Evolutionary conservation across 2,329 filamentous ascomycete species (phyloP).

Genomic region (Colletotrichum sp.): DNA sequence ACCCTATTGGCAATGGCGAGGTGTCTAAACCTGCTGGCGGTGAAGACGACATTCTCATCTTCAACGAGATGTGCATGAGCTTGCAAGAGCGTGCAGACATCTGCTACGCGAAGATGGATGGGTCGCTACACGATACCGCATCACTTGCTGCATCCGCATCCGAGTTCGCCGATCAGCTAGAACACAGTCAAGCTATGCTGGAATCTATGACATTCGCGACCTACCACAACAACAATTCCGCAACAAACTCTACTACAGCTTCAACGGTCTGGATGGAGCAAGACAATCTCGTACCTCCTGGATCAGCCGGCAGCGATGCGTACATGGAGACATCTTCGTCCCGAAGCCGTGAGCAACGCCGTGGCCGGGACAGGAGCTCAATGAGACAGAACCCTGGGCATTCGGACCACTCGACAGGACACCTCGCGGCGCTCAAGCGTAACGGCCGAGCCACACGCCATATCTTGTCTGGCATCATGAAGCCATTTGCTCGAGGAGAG

Average conservation of each 20-base stretch:
- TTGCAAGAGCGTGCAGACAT: conserved; percentile 57
- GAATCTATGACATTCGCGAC: conserved; percentile 39
- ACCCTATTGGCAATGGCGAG: conserved; percentile 32
- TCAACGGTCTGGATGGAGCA: conserved; percentile 37
- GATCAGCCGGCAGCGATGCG: conserved; percentile 28
- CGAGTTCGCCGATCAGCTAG: conserved; percentile 52
- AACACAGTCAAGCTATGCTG: conserved; percentile 41
- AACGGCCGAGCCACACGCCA: conserved; percentile 41
- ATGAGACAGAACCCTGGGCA: conserved; percentile 21
- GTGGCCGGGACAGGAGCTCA: conserved; percentile 15
- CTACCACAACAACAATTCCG: conserved; percentile 32
- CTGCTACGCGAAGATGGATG: conserved; percentile 56
- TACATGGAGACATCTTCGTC: background rate
- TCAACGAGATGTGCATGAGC: conserved; percentile 54
- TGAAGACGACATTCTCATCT: conserved; percentile 58
- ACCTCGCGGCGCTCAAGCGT: conserved; percentile 32
- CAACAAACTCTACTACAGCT: conserved; percentile 5
- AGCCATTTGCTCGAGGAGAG: conserved; percentile 44
- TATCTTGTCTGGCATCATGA: conserved; percentile 49
- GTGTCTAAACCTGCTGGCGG: background rate
- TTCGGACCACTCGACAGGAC: conserved; percentile 23
- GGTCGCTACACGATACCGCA: conserved; percentile 43
- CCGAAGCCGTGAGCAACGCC: conserved; percentile 19
- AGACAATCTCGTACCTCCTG: conserved; percentile 9
- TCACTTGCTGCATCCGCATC: conserved; percentile 35